Evolutionary conservation across 352 stramenopile species (phyloP).

Genomic region (Plasmopara viticola): DNA sequence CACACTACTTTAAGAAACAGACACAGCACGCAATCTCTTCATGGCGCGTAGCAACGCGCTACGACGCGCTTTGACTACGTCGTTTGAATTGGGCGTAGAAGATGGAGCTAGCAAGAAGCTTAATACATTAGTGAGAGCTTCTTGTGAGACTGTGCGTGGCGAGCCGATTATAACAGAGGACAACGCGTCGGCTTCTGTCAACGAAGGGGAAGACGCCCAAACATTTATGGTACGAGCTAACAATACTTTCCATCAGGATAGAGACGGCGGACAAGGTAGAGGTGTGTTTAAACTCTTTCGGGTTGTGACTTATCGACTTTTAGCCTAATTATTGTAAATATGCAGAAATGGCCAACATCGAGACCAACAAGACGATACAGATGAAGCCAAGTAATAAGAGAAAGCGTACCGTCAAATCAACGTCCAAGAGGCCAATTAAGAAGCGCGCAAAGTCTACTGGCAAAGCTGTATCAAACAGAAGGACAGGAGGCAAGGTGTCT

Average conservation of each 20-base stretch:
- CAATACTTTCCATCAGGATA: neutral
- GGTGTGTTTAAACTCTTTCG: slow-evolving; percentile 8
- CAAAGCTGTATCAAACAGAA: slow-evolving; percentile 17
- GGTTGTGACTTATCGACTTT: slow-evolving; percentile 16
- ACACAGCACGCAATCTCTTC: slow-evolving; percentile 12
- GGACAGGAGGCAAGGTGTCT: slow-evolving; percentile 10
- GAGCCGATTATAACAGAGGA: slow-evolving; percentile 11
- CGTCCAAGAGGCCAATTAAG: slow-evolving; percentile 15
- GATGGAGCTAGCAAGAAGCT: slow-evolving; percentile 19
- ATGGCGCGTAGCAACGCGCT: slow-evolving; percentile 21
- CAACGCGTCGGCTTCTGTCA: slow-evolving; percentile 1
- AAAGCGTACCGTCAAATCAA: slow-evolving; percentile 1
- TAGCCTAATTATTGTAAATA: slow-evolving; percentile 7
- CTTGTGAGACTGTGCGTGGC: slow-evolving; percentile 4
- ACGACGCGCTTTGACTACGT: slow-evolving; percentile 19
- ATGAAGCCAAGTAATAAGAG: neutral
- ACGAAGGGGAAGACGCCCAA: slow-evolving; percentile 13
- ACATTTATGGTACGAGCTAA: slow-evolving; percentile 6
- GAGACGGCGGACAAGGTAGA: slow-evolving; percentile 9
- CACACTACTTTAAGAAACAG: slow-evolving; percentile 20
- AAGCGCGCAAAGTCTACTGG: slow-evolving; percentile 25
- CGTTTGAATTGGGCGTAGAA: slow-evolving; percentile 11
- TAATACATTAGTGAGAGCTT: slow-evolving; percentile 5
- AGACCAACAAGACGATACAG: neutral
- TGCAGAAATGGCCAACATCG: neutral